These are phyloP conservation scores for Dioszegia aurantiaca DNA, from an alignment of 768 basidiomycete genomes.

Conservation along the genomic window DNA sequence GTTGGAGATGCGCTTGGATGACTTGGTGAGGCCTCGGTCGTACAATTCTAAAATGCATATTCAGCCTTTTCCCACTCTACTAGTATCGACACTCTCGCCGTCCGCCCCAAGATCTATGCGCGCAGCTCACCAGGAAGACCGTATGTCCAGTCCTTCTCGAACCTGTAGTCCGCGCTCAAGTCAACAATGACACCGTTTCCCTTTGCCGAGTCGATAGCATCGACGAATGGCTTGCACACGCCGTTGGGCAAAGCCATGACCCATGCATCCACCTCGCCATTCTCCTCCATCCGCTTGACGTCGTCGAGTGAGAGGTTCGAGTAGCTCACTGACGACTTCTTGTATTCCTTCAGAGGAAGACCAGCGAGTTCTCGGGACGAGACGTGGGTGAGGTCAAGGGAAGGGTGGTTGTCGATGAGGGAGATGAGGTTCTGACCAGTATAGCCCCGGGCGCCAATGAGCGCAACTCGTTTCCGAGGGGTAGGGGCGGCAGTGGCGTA, in stretches of 20 bases:
- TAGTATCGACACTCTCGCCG: background rate
- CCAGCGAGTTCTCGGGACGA: conserved; percentile 94
- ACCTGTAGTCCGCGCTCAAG: conserved; percentile 89
- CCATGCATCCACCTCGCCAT: conserved; percentile 93
- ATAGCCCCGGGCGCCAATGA: conserved; percentile 93
- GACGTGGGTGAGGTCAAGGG: conserved; percentile 86
- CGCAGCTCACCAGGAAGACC: conserved; percentile 92
- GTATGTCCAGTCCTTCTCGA: conserved; percentile 93
- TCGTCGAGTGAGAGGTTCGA: conserved; percentile 74
- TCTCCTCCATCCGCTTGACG: conserved; percentile 82
- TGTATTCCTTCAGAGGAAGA: conserved; percentile 71
- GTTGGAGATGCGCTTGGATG: conserved; percentile 85
- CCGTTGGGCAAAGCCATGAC: conserved; percentile 99
- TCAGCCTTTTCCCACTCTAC: conserved; percentile 12
- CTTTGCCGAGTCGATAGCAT: conserved; percentile 79
- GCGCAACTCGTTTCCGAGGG: conserved; percentile 79
- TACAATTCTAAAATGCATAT: conserved; percentile 70
- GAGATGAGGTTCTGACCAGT: conserved; percentile 89
- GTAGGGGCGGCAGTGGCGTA: conserved; percentile 68
- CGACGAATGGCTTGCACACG: conserved; percentile 91
- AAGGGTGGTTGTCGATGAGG: conserved; percentile 82
- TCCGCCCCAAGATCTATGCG: background rate
- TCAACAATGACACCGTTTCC: conserved; percentile 80
- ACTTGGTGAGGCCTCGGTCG: conserved; percentile 65
- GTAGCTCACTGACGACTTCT: conserved; percentile 70